These are phyloP conservation scores for Polyporus arcularius DNA, from an alignment of 768 basidiomycete genomes.

Conservation along the genomic window DNA sequence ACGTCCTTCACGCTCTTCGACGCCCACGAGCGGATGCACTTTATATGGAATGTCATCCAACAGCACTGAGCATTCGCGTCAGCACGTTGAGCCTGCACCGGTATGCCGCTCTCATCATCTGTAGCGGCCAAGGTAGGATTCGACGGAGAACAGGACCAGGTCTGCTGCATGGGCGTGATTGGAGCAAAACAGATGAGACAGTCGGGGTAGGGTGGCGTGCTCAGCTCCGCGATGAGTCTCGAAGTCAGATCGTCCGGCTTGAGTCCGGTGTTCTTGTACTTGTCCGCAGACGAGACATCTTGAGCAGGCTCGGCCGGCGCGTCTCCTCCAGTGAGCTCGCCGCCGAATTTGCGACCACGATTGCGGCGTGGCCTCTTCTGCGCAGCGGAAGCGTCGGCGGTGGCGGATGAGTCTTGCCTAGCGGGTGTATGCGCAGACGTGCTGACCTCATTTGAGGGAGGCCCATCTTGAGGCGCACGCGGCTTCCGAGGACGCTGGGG, in stretches of 20 bases:
- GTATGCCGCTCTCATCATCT: slow-evolving; percentile 21
- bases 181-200: slow-evolving; percentile 84
- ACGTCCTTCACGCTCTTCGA: slow-evolving; percentile 74
- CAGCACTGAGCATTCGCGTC: slow-evolving; percentile 59
- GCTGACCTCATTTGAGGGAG: background rate
- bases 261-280: slow-evolving; percentile 15
- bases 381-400: background rate
- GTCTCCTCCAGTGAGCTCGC: slow-evolving; percentile 11
- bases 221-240: slow-evolving; percentile 63
- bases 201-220: slow-evolving; percentile 72
- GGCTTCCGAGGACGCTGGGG: background rate
- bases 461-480: background rate
- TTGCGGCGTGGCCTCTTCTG: slow-evolving; percentile 4
- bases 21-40: slow-evolving; percentile 90
- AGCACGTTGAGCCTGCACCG: slow-evolving; percentile 6
- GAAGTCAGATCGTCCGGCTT: slow-evolving; percentile 72
- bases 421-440: background rate
- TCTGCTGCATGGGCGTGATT: slow-evolving; percentile 76
- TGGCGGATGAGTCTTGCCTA: background rate
- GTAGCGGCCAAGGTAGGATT: slow-evolving; percentile 39
- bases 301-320: background rate
- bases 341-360: slow-evolving; percentile 13
- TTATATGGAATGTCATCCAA: slow-evolving; percentile 89
- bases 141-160: slow-evolving; percentile 85
- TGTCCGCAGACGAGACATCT: slow-evolving; percentile 8